These are phyloP conservation scores for Neurospora sp. DNA, from an alignment of 495 filamentous ascomycete genomes.

Conservation along the genomic window DNA sequence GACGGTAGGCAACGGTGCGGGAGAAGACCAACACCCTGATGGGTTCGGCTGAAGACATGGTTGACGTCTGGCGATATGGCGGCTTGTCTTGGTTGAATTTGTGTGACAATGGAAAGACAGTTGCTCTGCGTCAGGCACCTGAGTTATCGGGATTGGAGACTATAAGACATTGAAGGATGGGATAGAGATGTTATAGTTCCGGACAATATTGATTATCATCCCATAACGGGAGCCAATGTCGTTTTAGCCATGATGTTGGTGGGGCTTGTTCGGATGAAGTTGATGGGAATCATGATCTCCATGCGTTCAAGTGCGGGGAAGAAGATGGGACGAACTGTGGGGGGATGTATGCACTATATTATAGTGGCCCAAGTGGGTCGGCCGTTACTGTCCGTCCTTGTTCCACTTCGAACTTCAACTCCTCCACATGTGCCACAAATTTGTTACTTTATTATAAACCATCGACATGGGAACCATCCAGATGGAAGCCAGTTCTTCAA, in stretches of 20 bases:
- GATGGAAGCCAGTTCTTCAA: background rate
- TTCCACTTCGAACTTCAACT: background rate
- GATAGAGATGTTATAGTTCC: background rate
- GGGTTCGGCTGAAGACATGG: background rate
- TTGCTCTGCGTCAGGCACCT: background rate
- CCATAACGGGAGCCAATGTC: background rate
- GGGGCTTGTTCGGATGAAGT: background rate
- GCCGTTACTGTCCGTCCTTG: background rate
- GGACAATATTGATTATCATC: background rate
- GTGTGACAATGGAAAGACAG: background rate
- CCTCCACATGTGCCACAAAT: background rate
- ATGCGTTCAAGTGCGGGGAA: background rate
- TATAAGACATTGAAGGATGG: background rate
- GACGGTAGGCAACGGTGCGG: slow-evolving; percentile 25
- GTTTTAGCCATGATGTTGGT: background rate
- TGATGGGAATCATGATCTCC: background rate
- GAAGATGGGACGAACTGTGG: background rate
- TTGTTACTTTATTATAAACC: background rate
- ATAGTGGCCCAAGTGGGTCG: background rate
- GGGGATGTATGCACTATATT: background rate
- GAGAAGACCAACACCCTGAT: slow-evolving; percentile 25
- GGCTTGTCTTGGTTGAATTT: background rate
- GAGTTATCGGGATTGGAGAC: background rate
- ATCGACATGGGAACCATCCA: background rate
- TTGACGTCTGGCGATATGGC: background rate